Evolutionary conservation across 306 rosid genomes (phyloP).

Genomic region (Biancaea sappan): DNA sequence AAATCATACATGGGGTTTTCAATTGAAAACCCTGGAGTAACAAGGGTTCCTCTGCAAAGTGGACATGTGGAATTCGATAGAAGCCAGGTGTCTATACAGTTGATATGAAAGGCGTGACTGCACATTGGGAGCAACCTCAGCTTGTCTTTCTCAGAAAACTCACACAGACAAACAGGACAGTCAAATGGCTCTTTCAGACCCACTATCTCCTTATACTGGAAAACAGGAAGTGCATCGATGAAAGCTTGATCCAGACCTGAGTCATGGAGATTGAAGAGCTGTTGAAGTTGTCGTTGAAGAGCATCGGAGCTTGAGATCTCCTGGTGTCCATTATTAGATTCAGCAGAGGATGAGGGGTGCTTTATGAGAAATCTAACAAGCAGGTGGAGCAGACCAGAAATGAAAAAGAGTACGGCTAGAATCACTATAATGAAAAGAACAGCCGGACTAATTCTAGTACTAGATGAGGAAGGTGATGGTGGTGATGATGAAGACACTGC

Average conservation of each 20-base stretch:
- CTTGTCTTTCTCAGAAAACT: constrained; percentile 78
- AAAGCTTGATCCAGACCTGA: constrained; percentile 89
- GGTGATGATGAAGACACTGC: constrained; percentile 44
- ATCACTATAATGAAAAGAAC: constrained; percentile 79
- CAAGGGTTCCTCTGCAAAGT: constrained; percentile 77
- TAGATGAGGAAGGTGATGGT: constrained; percentile 52
- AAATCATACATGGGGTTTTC: constrained; percentile 72
- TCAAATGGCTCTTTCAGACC: constrained; percentile 83
- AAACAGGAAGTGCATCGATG: constrained; percentile 86
- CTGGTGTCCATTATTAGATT: constrained; percentile 58
- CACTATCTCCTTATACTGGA: constrained; percentile 72
- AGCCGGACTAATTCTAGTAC: constrained; percentile 80
- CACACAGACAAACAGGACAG: constrained; percentile 82
- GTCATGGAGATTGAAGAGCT: constrained; percentile 86
- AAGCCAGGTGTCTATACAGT: constrained; percentile 91
- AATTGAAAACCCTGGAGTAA: constrained; percentile 53
- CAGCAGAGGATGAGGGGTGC: constrained; percentile 70
- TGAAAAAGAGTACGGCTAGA: constrained; percentile 79
- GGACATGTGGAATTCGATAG: constrained; percentile 85
- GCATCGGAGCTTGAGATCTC: constrained; percentile 72
- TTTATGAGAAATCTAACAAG: constrained; percentile 80
- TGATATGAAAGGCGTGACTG: constrained; percentile 84
- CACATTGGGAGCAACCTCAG: constrained; percentile 86
- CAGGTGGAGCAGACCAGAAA: constrained; percentile 83
- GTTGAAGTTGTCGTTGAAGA: constrained; percentile 85